phyloP scores from a whole-genome alignment of 768 basidiomycete species.

The Tulasnella sp. region DNA sequence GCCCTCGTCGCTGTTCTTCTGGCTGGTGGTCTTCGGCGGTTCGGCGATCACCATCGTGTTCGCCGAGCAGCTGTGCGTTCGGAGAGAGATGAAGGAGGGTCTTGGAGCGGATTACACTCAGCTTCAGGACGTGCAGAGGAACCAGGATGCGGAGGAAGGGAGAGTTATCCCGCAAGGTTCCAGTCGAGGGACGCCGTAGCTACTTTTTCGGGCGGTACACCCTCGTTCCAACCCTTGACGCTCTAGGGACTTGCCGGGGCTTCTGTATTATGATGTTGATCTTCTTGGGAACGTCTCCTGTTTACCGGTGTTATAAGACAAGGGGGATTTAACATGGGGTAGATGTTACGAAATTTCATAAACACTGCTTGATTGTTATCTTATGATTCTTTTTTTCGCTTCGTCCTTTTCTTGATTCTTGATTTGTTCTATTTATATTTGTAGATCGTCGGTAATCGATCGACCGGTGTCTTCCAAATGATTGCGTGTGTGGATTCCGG shows the following conservation, averaged over 20 bases:
- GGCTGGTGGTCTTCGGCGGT: constrained; percentile 71
- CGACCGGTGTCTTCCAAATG: neutral
- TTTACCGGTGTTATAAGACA: neutral
- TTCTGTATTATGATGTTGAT: neutral
- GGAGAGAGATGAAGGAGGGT: constrained; percentile 85
- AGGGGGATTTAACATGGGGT: neutral
- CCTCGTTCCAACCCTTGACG: neutral
- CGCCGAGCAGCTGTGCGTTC: constrained; percentile 89
- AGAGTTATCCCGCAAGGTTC: constrained; percentile 8
- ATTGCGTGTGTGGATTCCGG: neutral
- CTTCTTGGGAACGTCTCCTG: neutral
- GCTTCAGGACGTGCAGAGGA: neutral
- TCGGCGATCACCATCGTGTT: constrained; percentile 70
- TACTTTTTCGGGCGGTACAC: neutral
- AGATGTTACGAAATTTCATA: neutral
- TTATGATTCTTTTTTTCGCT: neutral
- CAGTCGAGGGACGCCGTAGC: neutral
- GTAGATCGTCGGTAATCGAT: neutral
- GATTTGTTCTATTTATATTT: neutral
- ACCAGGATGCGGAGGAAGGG: constrained; percentile 22
- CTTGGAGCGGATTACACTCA: constrained; percentile 38
- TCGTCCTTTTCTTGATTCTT: neutral
- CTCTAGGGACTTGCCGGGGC: neutral
- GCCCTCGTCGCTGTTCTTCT: constrained; percentile 91
- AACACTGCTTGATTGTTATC: neutral